These are phyloP conservation scores for Entophlyctis luteolus DNA, from an alignment of 192 early-diverging fungal species.

Conservation along the genomic window DNA sequence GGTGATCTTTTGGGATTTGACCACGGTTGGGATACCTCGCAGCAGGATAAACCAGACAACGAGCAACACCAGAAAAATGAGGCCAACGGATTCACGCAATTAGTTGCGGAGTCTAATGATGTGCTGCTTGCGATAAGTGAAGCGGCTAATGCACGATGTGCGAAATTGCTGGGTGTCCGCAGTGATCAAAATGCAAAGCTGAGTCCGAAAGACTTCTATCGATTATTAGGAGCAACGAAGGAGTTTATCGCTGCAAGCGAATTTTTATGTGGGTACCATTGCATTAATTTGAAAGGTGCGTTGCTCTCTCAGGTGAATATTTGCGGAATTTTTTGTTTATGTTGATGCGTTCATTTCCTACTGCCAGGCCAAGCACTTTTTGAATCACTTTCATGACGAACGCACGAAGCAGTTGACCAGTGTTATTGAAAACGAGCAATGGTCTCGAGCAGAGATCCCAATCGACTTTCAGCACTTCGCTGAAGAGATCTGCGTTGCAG, in stretches of 20 bases:
- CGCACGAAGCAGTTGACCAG: constrained; percentile 79
- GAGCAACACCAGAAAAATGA: background rate
- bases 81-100: constrained; percentile 45
- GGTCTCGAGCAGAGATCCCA: constrained; percentile 89
- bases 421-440: constrained; percentile 94
- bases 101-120: constrained; percentile 66
- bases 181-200: constrained; percentile 87
- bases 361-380: constrained; percentile 76
- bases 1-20: constrained; percentile 4
- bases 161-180: constrained; percentile 80
- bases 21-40: background rate
- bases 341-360: background rate
- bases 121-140: constrained; percentile 79
- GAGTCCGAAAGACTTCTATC: constrained; percentile 81
- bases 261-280: constrained; percentile 73
- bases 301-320: constrained; percentile 70
- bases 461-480: constrained; percentile 87
- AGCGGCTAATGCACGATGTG: constrained; percentile 78
- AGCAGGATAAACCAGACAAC: constrained; percentile 1
- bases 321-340: constrained; percentile 13
- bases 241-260: constrained; percentile 81
- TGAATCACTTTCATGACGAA: constrained; percentile 92
- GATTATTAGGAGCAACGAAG: constrained; percentile 74
- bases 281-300: constrained; percentile 85
- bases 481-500: constrained; percentile 59